phyloP scores from a whole-genome alignment of 371 early-diverging fungal genomes.

The Rhizopus delemar region DNA sequence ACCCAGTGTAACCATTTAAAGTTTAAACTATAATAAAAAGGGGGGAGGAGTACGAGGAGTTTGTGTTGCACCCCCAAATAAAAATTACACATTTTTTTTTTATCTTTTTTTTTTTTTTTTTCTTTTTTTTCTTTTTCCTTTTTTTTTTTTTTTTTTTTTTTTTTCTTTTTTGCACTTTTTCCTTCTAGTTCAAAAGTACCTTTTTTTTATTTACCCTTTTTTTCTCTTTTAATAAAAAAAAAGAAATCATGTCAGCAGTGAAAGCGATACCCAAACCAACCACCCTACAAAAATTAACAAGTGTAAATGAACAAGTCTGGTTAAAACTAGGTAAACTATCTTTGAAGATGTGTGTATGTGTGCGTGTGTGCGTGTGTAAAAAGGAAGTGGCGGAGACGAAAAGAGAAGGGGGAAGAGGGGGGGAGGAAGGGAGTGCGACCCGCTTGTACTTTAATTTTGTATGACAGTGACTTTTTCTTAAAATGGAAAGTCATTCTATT shows the following conservation, averaged over 20 bases:
- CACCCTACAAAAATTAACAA: conserved; percentile 1
- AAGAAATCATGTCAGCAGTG: conserved; percentile 13
- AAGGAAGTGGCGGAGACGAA: conserved; percentile 55
- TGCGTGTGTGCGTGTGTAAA: background rate
- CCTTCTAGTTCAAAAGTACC: background rate
- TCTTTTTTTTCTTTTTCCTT: conserved; percentile 3
- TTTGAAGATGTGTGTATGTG: conserved; percentile 40
- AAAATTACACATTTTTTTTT: conserved; percentile 2
- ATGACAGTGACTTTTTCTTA: conserved; percentile 1
- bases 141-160: conserved; percentile 6
- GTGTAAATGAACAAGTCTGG: conserved; percentile 4
- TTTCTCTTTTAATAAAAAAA: conserved; percentile 11
- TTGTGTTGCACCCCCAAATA: background rate
- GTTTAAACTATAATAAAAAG: conserved; percentile 26
- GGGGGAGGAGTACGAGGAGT: background rate
- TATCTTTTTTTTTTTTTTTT: conserved; percentile 9
- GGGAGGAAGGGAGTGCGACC: background rate
- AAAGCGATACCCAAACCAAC: conserved; percentile 1
- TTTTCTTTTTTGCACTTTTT: conserved; percentile 10
- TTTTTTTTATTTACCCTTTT: conserved; percentile 10
- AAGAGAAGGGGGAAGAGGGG: background rate
- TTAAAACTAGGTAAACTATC: conserved; percentile 5
- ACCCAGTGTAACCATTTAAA: conserved; percentile 28
- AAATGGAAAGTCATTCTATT: conserved; percentile 24
- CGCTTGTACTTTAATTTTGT: conserved; percentile 9